Evolutionary conservation across 2,329 filamentous ascomycete species (phyloP), one percentile per base, ranked within the genome.

Genomic region (Beauveria medogensis): DNA sequence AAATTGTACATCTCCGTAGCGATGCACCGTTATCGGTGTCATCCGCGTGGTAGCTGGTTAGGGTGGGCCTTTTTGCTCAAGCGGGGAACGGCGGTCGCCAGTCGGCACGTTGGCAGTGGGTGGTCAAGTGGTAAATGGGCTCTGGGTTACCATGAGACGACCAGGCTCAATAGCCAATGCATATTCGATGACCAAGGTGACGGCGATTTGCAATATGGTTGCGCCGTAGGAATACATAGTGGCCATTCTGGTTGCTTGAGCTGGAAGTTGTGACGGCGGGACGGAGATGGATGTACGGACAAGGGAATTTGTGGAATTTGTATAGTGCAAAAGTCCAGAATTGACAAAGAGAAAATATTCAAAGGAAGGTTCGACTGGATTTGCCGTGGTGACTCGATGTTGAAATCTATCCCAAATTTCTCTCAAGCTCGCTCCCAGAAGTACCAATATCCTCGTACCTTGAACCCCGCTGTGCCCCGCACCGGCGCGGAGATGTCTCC

Each of bases 81-180:
- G 47, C 56, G 56, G 56, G 48, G 56, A 52, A 40, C 56, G 56
- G 30, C 48, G 56, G 48, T 53, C 34, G 56, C 56, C 56, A 52
- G 12, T 26, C 24, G 24, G 55, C 28, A 34, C 30, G 26, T 9
- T 55, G 24, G 10, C 14, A 37, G 4, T 37, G 34, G 34, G 14
- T 16, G 34, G 34, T 37, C 34, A 16, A 37, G 34, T 37, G 34
- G 12, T 37, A 12, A 37, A 37, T 6, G 34, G 34, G 12, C 34
- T 37, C 12, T 37, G 34, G 14, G 3, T 22, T 41, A 10, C 12
- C 20, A 20, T 16, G 34, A 14, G 34, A 37, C 34, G 34, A 16
- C 34, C 34, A 37, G 34, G 34, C 14, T 14, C 2, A 37, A 37
- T 37, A 16, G 34, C 34, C 34, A 37, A 37, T 37, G 34, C 34